These are phyloP conservation scores for Lathyrus oleraceus DNA, from an alignment of 306 rosid species.

Conservation along the genomic window DNA sequence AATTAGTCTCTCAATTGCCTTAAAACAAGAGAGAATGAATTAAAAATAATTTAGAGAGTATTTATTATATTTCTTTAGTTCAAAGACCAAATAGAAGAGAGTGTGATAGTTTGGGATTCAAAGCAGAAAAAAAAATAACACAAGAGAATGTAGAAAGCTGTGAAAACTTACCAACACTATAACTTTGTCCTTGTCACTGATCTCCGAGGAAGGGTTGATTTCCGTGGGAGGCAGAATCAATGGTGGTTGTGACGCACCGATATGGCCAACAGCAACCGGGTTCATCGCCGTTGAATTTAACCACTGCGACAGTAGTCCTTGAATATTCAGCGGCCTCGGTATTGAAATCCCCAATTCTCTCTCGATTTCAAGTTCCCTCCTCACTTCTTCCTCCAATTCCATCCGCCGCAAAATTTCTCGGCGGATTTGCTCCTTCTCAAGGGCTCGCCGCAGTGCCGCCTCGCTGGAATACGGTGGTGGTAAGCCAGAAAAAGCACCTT, in stretches of 20 bases:
- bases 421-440: constrained; percentile 52
- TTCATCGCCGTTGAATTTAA: neutral
- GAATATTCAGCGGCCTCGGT: constrained; percentile 17
- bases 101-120: neutral
- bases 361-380: constrained; percentile 51
- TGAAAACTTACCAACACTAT: constrained; percentile 50
- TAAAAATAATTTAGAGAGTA: too few species aligned
- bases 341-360: constrained; percentile 27
- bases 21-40: neutral
- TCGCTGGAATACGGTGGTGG: constrained; percentile 14
- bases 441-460: constrained; percentile 30
- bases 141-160: neutral
- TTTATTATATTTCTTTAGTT: too few species aligned
- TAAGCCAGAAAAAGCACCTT: constrained; percentile 9
- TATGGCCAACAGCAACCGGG: neutral
- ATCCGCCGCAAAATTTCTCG: constrained; percentile 46
- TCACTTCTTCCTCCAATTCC: constrained; percentile 56
- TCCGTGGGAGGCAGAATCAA: neutral
- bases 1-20: neutral
- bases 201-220: neutral
- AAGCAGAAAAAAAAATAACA: neutral
- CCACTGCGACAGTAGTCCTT: neutral
- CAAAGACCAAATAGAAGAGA: neutral
- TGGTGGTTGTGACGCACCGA: neutral
- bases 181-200: constrained; percentile 35